Base-by-base conservation (phyloP, 2,329 filamentous ascomycete species). In the Phyllosticta paracitricarpa region DNA sequence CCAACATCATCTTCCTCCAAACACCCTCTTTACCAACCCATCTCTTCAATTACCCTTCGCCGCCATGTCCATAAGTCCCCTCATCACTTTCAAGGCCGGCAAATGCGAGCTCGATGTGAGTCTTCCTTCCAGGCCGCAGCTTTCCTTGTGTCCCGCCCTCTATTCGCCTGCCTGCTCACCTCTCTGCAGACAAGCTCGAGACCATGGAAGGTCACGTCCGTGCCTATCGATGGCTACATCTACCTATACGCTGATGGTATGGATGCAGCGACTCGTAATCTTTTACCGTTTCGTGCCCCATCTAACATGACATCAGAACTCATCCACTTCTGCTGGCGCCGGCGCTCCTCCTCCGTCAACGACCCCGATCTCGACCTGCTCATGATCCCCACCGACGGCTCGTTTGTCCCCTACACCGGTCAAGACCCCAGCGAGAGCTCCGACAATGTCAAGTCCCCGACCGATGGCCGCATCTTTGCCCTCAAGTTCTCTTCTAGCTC, bases 21-120 rank as follows among this genome's bases (percentile, higher is more conserved):
- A 25, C 22, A 12, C 12, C 14, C 24, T 59, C 57, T 30, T 53
- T 63, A 65, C 63, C 33, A 63, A 61, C 63, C 35, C 40, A 30
- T 55, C 25, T 24, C 19, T 14, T 56, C n/a, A 35, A n/a, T 1
- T n/a, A 22, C 57, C 51, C 51, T 14, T 56, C 65, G 56, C 65
- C 67, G 66, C 53, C 64, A 97, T 96, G 91, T 90, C 92, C 65
- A 86, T 90, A 76, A 75, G 82, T 67, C 91, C 93, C 33, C 83
- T 96, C 71, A 92, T 97, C 73, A 96, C 91, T 17, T 97, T 97
- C 83, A 97, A 96, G 82, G 93, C 93, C 66, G 93, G 93, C 75
- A 84, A 84, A 74, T 97, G 93, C 78, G 86, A 94, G 59, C 74
- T 93, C 64, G 87, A 92, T 73, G 91, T 96, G 78, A 72, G 28